Conservation (phyloP, 176 grass and related monocot species). For the Avena sativa region DNA sequence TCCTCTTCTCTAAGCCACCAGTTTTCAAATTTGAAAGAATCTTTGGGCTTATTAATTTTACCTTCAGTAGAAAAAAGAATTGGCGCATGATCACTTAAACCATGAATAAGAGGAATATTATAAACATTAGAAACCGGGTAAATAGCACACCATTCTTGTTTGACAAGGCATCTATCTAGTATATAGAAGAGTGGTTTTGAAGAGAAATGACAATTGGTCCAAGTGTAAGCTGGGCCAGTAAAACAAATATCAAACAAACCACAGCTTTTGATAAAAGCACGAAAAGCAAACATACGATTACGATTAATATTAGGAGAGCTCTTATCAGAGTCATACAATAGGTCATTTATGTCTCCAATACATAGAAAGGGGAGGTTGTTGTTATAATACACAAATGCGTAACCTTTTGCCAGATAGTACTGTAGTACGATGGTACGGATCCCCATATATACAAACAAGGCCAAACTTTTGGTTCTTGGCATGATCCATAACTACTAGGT, state of each 20-base stretch:
- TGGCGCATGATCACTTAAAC: background rate
- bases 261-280: background rate
- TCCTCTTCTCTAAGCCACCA: too few species aligned
- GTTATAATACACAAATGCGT: background rate
- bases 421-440: background rate
- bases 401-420: too few species aligned
- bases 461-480: background rate
- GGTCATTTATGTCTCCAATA: background rate
- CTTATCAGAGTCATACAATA: background rate
- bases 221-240: background rate
- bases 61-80: too few species aligned
- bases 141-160: background rate
- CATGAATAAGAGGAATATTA: background rate
- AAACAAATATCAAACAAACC: background rate
- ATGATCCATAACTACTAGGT: background rate
- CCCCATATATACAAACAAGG: background rate
- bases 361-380: background rate
- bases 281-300: background rate
- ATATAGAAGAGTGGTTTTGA: background rate
- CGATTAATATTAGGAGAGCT: background rate
- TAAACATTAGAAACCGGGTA: background rate
- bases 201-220: background rate
- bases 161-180: background rate
- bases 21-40: background rate
- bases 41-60: too few species aligned